Evolutionary conservation across 2,329 filamentous ascomycete genomes (phyloP).

Genomic region (Chrysoporthe puriensis): DNA sequence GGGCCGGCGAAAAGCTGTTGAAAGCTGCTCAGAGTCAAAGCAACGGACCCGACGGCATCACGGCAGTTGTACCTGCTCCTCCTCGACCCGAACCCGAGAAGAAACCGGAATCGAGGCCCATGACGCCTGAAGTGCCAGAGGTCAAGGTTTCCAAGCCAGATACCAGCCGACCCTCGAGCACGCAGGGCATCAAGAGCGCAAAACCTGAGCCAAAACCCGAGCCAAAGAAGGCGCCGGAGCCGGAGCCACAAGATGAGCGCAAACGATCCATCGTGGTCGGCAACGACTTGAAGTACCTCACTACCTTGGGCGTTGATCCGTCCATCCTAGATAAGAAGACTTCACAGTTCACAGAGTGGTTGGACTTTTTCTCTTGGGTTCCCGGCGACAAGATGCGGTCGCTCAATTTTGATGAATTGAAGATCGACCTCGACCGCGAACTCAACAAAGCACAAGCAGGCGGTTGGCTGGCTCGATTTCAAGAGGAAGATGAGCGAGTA

Average conservation of each 20-base stretch:
- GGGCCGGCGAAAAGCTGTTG: conserved; percentile 71
- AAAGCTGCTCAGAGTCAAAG: conserved; percentile 60
- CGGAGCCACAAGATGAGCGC: conserved; percentile 49
- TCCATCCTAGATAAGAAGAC: conserved; percentile 75
- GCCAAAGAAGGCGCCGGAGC: conserved; percentile 35
- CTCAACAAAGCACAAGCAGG: conserved; percentile 89
- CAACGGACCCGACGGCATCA: conserved; percentile 86
- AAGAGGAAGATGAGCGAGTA: conserved; percentile 89
- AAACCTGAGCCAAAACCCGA: conserved; percentile 37
- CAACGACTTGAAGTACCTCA: conserved; percentile 78
- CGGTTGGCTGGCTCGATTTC: conserved; percentile 82
- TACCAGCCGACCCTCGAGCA: conserved; percentile 29
- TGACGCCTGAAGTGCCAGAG: conserved; percentile 49
- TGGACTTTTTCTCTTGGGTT: conserved; percentile 89
- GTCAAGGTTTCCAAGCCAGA: conserved; percentile 58
- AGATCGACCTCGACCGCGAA: conserved; percentile 82
- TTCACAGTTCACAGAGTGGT: conserved; percentile 77
- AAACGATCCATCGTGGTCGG: conserved; percentile 68
- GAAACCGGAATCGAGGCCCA: conserved; percentile 38
- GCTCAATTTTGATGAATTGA: conserved; percentile 78
- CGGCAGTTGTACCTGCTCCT: conserved; percentile 82
- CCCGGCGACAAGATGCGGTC: conserved; percentile 73
- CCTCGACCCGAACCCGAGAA: conserved; percentile 49
- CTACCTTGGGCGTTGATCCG: conserved; percentile 77
- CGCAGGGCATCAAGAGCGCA: conserved; percentile 6